Base-by-base conservation (phyloP, 306 rosid species). In the Gastrolobium bilobum region DNA sequence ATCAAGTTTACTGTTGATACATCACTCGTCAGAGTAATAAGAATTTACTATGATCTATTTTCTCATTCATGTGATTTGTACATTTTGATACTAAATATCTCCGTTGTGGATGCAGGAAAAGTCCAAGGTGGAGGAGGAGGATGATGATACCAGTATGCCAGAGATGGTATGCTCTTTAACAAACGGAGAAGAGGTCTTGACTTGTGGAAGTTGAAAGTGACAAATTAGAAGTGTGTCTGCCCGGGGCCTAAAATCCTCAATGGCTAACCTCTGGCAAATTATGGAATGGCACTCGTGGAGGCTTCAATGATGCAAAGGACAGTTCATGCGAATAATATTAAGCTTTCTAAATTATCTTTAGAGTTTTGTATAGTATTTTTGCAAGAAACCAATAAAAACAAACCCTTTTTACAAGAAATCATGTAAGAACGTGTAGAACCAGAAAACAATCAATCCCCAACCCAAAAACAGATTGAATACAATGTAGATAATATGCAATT, bases 1-100 rank as follows among this genome's bases (percentile, higher is more conserved):
- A 94, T 94, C 84, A 90, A 94, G 87, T 90, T 94, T 76, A 92
- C 98, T 6, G 97, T 94, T 4, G 97, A 94, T 83, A 81, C 92
- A 15, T 44, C 95, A 42, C 57, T 76, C 77, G 86, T 91, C 39
- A 82, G 87, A 48, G 97, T 90, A 86, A 81, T 30, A 11, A 35
- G 2, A 52, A 13, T 1, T 86, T 4, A 5, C 8, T 52, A 9
- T 54, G 37, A 29, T 61, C 15, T 59, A 44, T 52, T 56, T 31
- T 10, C 7, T n/a, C 38, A 37, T 56, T 66, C 9, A 2, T 58
- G 10, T 67, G 53, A 75, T 69, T 54, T 59, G 2, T 8, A 5
- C 26, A 20, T 14, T 35, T 56, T 57, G 31, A 38, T 83, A 31
- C 50, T 40, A 5, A 35, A 14, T 42, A 14, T 73, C 26, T 75